These are phyloP conservation scores for Aquilaria sinensis DNA, from an alignment of 345 rosid species.

Conservation along the genomic window DNA sequence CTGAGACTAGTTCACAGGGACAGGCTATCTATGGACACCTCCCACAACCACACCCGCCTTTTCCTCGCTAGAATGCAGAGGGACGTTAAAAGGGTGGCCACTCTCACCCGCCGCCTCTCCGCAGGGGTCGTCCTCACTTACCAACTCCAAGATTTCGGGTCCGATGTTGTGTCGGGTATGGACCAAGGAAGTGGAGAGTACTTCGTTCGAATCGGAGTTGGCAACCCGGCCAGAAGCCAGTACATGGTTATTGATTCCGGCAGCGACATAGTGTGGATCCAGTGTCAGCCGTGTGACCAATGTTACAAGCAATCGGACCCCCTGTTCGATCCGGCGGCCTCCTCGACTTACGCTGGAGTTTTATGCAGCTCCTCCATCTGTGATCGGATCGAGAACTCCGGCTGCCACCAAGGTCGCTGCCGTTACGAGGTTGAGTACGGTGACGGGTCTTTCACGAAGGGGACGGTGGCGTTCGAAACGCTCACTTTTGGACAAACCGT, in stretches of 20 bases:
- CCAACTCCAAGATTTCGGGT: constrained; percentile 51
- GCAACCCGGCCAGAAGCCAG: constrained; percentile 80
- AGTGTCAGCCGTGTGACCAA: constrained; percentile 85
- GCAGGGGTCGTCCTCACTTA: constrained; percentile 1
- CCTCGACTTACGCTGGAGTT: constrained; percentile 70
- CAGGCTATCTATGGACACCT: constrained; percentile 12
- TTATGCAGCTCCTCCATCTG: constrained; percentile 76
- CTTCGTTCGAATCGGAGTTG: constrained; percentile 86
- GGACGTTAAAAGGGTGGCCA: constrained; percentile 51
- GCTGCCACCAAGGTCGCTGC: constrained; percentile 73
- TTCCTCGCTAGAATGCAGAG: constrained; percentile 67
- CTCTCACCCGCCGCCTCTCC: constrained; percentile 49
- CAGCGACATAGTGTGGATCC: constrained; percentile 97
- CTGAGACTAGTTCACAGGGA: constrained; percentile 71
- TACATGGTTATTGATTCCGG: constrained; percentile 94
- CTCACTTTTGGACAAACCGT: constrained; percentile 58
- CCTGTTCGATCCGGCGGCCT: constrained; percentile 74
- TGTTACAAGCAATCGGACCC: constrained; percentile 94
- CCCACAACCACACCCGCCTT: constrained; percentile 33
- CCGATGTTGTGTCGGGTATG: constrained; percentile 94
- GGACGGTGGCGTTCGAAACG: constrained; percentile 82
- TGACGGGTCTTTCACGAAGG: constrained; percentile 92
- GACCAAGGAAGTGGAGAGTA: constrained; percentile 96
- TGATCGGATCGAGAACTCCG: constrained; percentile 62
- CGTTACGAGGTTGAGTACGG: constrained; percentile 90